Evolutionary conservation across 2,329 filamentous ascomycete genomes (phyloP), one percentile per base, ranked within the genome.

Genomic region (Aspergillus persii): DNA sequence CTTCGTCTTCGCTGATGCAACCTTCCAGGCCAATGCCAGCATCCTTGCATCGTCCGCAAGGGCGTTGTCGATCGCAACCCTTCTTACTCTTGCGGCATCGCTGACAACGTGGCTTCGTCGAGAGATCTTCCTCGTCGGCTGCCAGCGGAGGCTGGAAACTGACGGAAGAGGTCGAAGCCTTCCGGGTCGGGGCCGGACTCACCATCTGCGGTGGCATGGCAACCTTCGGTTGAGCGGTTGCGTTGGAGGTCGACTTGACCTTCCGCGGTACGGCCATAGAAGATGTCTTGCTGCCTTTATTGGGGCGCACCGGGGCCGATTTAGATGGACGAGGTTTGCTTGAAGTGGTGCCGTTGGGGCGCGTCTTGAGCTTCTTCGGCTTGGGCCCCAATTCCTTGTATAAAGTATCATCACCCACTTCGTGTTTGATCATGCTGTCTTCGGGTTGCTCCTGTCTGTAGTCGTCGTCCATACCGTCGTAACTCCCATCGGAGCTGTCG

Each of bases 1-100:
- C 92, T 77, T 99, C 95, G 69, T 99, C 95, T 77, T 99, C 95
- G 76, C 93, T 97, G 76, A 99, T 87, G 76, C 95, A 99, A 64
- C 94, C 91, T 67, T 98, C 95, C 60, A 92, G 87, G 58, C 90
- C 90, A 68, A 99, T 91, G 23, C 95, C 95, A 48, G 95, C 95
- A 78, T 99, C 95, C 75, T 92, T 92, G 86, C 95, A 99, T 63
- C 95, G 87, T 57, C 92, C 91, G 72, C 95, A 99, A 30, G 95
- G 95, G 44, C 95, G 89, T 78, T 98, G 95, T 59, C 95, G 89
- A 79, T 99, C 95, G 74, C 95, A 99, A 11, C 95, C 95, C 80
- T 99, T 99, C 84, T 99, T 99, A 80, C 94, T 98, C 86, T 99
- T 99, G 70, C 95, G 90, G 83, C 95, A 99, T 59, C 95, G 90